A percentile compares a stretch with the other conserved stretches of the same genome.
These are phyloP conservation scores for Russula sp. DNA, from an alignment of 768 basidiomycete genomes.

Conservation along the genomic window DNA sequence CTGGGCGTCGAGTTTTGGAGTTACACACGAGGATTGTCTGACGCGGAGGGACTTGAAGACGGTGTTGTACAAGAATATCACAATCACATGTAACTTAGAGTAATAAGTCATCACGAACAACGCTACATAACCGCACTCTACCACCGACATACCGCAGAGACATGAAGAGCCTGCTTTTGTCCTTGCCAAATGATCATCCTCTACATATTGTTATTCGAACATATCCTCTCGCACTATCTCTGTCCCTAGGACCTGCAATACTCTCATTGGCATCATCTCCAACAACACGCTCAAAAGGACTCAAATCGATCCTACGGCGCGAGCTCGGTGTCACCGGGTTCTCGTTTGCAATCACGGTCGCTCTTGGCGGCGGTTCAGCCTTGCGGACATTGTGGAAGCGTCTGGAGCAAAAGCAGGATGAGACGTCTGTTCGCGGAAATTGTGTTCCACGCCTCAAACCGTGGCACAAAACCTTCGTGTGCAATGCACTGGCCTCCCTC, in stretches of 20 bases:
- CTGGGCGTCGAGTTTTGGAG: constrained; percentile 60
- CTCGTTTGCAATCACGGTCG: constrained; percentile 59
- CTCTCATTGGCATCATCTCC: constrained; percentile 44
- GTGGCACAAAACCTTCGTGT: constrained; percentile 50
- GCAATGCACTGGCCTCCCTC: constrained; percentile 51
- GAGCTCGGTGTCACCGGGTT: constrained; percentile 61
- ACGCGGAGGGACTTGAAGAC: background rate
- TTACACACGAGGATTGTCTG: constrained; percentile 33
- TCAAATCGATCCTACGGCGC: constrained; percentile 41
- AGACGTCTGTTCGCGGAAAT: background rate
- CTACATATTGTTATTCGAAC: constrained; percentile 57
- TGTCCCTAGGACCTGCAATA: constrained; percentile 62
- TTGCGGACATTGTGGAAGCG: constrained; percentile 43
- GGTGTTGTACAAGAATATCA: background rate
- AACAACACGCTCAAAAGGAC: constrained; percentile 26
- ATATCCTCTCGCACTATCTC: constrained; percentile 56
- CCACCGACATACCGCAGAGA: background rate
- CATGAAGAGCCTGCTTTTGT: constrained; percentile 4
- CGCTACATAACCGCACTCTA: background rate
- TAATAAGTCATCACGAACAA: no score
- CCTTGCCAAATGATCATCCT: constrained; percentile 39
- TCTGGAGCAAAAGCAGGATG: constrained; percentile 22
- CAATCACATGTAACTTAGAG: background rate
- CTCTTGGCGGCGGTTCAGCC: constrained; percentile 58
- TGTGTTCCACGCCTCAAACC: constrained; percentile 26